A percentile compares a stretch with the other conserved stretches of the same genome.
Evolutionary conservation across 495 filamentous ascomycete species (phyloP).

Genomic region (Daldinia decipiens): DNA sequence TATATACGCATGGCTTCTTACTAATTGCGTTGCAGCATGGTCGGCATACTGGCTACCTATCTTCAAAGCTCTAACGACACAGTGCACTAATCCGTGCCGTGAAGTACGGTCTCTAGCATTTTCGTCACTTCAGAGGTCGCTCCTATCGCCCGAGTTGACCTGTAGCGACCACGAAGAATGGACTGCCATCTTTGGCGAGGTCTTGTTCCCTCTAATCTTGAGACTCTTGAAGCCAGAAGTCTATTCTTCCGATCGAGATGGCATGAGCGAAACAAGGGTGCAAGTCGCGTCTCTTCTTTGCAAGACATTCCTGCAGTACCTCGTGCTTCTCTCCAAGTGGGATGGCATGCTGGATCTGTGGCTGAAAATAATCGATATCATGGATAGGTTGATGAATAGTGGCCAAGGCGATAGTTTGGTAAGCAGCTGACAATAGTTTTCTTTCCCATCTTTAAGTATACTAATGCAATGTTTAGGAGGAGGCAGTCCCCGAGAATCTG

Average conservation of each 20-base stretch:
- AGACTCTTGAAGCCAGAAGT: constrained; percentile 94
- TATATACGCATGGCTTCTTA: neutral
- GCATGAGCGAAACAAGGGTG: constrained; percentile 95
- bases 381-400: constrained; percentile 96
- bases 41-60: constrained; percentile 98
- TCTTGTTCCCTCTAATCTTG: constrained; percentile 92
- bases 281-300: constrained; percentile 90
- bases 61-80: constrained; percentile 83
- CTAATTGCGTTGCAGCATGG: constrained; percentile 74
- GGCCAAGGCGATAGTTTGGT: constrained; percentile 91
- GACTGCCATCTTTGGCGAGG: constrained; percentile 93
- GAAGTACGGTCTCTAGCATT: constrained; percentile 91
- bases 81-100: constrained; percentile 95
- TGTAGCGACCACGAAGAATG: constrained; percentile 86
- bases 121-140: constrained; percentile 83
- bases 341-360: constrained; percentile 95
- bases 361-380: constrained; percentile 91
- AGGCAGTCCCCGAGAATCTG: constrained; percentile 93
- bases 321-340: constrained; percentile 83
- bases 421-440: constrained; percentile 50
- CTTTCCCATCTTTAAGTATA: neutral
- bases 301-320: constrained; percentile 95
- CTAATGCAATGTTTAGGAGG: constrained; percentile 69
- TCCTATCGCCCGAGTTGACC: constrained; percentile 81
- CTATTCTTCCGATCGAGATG: constrained; percentile 88